Evolutionary conservation across 192 early-diverging fungal genomes (phyloP), one percentile per base, ranked within the genome.

Genomic region (Backusella sp.): DNA sequence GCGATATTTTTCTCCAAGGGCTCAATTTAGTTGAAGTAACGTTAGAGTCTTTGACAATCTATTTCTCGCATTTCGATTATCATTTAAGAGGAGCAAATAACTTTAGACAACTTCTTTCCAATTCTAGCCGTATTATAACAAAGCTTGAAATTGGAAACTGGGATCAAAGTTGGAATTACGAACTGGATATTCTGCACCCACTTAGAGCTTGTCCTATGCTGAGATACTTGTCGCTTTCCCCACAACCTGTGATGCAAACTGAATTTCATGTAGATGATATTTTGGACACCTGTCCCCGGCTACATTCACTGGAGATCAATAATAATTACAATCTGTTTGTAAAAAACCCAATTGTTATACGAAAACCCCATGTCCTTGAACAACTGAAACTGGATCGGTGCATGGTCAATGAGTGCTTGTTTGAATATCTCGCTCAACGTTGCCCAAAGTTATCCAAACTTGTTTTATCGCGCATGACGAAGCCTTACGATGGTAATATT

Each of bases 401-500:
- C 17, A 71, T 71, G 70, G 44, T 49, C 17, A 71, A 44, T 17
- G 28, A 71, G 14, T 17, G n/a, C 15, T 12, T 71, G 17, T 71
- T 71, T 32, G 39, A 49, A 8, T 71, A 71, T 49, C 21, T 71
- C 4, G 42, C 70, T 17, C 41, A 17, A 23, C 39, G 70, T 32
- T 71, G 70, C 34, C 70, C 70, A 12, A 12, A 71, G 21, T n/a
- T 71, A 39, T 26, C 35, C 19, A 71, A 71, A 44, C 23, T 71
- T 0, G 21, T 28, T 46, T 46, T 71, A 71, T 30, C 42, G 49
- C 70, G 42, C 26, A 49, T 71, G 39, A 71, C 70, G 17, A 71
- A 71, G 7, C 70, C 70, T 23, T 71, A 41, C 28, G 70, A 71
- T 49, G 42, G 42, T 30, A 46, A 71, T 71, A 71, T 71, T n/a